phyloP scores from a whole-genome alignment of 768 basidiomycete genomes.

The Phallus indusiatus region DNA sequence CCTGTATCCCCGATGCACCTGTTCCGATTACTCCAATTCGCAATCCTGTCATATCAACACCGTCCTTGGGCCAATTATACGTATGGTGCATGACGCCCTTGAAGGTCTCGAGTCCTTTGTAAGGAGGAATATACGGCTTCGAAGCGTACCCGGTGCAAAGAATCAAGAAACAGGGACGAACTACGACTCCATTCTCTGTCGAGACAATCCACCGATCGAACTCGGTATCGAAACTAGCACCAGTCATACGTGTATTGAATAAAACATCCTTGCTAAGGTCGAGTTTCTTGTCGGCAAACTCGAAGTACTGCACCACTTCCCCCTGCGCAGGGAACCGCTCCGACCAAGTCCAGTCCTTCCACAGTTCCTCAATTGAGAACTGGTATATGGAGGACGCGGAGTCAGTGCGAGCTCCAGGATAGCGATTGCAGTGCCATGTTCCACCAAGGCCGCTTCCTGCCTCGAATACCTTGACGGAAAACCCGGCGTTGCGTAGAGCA shows the following conservation, averaged over 20 bases:
- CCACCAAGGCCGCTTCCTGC: not conserved
- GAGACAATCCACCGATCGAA: not conserved
- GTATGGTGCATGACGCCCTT: not conserved
- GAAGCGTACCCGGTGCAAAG: not conserved
- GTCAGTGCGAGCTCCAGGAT: not conserved
- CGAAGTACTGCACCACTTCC: not conserved
- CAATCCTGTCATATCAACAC: not conserved
- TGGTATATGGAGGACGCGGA: not conserved
- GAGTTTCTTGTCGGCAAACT: not conserved
- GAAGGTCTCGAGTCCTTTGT: slow-evolving; percentile 2
- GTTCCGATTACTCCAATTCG: slow-evolving; percentile 5
- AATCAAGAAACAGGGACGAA: not conserved
- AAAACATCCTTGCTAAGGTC: not conserved
- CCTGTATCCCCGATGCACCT: not conserved
- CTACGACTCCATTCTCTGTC: not conserved
- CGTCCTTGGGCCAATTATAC: slow-evolving; percentile 1
- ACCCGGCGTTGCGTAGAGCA: not conserved
- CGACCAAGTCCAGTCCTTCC: not conserved
- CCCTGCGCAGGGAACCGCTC: not conserved
- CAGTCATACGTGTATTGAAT: not conserved
- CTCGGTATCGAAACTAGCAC: not conserved
- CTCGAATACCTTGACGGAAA: not conserved
- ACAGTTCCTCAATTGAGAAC: not conserved
- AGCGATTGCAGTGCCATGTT: slow-evolving; percentile 6
- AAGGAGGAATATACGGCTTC: not conserved